Conservation (phyloP, 805 yeast genomes). For the Soucietia sequanensis region DNA sequence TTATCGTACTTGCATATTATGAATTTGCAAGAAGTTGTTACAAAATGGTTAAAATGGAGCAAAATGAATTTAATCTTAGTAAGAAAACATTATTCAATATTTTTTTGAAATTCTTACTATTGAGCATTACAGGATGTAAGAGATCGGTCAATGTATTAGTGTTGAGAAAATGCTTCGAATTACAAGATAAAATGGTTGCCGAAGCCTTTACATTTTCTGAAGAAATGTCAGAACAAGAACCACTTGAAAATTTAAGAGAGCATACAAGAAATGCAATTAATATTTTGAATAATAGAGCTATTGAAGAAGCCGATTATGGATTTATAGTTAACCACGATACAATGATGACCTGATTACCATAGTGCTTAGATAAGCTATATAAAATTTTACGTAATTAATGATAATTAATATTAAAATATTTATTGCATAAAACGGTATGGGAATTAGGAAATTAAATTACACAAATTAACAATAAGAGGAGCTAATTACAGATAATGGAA, state of each 20-base stretch:
- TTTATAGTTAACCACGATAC: slow-evolving; percentile 6
- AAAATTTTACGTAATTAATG: no score
- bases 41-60: slow-evolving; percentile 5
- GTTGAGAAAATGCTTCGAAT: slow-evolving; percentile 38
- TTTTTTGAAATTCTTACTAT: slow-evolving; percentile 38
- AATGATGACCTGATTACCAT: no score
- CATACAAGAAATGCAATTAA: slow-evolving; percentile 30
- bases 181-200: slow-evolving; percentile 31
- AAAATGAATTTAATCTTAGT: neutral
- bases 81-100: slow-evolving; percentile 22
- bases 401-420: no score
- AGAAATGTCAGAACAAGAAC: slow-evolving; percentile 17
- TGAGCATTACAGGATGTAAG: slow-evolving; percentile 46
- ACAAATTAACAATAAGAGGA: neutral
- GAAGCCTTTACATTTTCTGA: slow-evolving; percentile 19
- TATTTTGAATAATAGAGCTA: slow-evolving; percentile 24
- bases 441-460: no score
- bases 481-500: no score
- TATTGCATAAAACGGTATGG: no score
- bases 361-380: no score
- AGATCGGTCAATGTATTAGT: slow-evolving; percentile 34
- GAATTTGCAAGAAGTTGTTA: slow-evolving; percentile 28
- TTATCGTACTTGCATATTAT: slow-evolving; percentile 34
- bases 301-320: slow-evolving; percentile 27
- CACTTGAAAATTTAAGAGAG: slow-evolving; percentile 19